Conservation (phyloP, 768 basidiomycete genomes). For the Kwoniella sp. region DNA sequence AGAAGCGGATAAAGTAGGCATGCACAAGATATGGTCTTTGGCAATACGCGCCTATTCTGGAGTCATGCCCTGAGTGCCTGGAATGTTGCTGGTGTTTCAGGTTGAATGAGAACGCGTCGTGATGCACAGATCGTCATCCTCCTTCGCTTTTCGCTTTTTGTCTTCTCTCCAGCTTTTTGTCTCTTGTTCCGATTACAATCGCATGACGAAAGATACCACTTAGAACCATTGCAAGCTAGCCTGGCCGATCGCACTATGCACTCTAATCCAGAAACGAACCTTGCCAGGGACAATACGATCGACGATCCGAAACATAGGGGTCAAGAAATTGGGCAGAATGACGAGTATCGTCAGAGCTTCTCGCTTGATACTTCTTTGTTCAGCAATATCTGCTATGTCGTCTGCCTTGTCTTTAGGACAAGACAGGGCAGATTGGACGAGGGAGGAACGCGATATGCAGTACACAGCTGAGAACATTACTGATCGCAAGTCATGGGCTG, state of each 20-base stretch:
- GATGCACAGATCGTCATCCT: too few relatives aligned
- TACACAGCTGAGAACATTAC: neutral
- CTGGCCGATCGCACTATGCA: too few relatives aligned
- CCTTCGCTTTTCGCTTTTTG: too few relatives aligned
- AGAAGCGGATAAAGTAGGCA: neutral
- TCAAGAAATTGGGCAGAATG: neutral
- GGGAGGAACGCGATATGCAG: neutral
- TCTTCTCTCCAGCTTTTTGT: too few relatives aligned
- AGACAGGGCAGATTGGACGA: too few relatives aligned
- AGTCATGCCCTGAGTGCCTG: neutral
- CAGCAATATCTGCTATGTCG: neutral
- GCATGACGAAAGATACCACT: too few relatives aligned
- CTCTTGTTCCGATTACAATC: too few relatives aligned
- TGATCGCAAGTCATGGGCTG: neutral
- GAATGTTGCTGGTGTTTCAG: neutral
- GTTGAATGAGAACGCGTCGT: neutral
- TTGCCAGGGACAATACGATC: constrained; percentile 3
- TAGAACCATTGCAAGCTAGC: neutral
- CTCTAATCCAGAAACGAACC: too few relatives aligned
- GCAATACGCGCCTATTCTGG: too few relatives aligned
- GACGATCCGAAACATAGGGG: constrained; percentile 2
- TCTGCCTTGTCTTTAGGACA: too few relatives aligned
- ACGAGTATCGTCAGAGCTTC: neutral
- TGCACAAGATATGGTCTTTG: too few relatives aligned
- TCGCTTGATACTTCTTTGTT: neutral